phyloP scores from a whole-genome alignment of 768 basidiomycete species.

The Hygrophoropsis aurantiaca region DNA sequence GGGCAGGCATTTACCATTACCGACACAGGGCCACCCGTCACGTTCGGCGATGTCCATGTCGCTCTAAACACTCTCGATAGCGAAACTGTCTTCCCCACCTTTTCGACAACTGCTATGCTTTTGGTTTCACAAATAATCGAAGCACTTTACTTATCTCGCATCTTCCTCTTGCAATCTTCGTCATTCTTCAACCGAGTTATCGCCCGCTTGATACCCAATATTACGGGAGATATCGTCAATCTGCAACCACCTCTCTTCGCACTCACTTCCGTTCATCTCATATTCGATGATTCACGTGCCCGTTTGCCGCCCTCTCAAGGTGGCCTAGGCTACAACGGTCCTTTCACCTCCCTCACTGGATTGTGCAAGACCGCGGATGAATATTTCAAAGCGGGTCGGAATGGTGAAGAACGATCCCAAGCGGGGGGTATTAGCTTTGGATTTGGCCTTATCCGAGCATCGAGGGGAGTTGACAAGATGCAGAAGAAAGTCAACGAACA shows the following conservation, averaged over 20 bases:
- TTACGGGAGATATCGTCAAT: conserved; percentile 51
- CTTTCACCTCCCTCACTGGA: conserved; percentile 58
- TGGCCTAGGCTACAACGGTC: conserved; percentile 61
- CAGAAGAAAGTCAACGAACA: conserved; percentile 25
- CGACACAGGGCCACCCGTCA: conserved; percentile 63
- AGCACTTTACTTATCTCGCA: conserved; percentile 48
- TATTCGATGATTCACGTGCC: conserved; percentile 69
- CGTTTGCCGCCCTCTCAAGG: conserved; percentile 52
- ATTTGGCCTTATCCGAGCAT: conserved; percentile 25
- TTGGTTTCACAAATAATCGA: conserved; percentile 61
- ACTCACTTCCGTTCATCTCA: conserved; percentile 51
- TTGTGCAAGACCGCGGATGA: conserved; percentile 57
- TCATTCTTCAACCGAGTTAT: conserved; percentile 31
- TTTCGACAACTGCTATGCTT: conserved; percentile 68
- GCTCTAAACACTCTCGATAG: conserved; percentile 57
- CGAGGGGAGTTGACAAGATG: conserved; percentile 26
- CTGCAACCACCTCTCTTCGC: conserved; percentile 61
- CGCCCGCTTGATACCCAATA: conserved; percentile 39
- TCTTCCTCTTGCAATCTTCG: conserved; percentile 34
- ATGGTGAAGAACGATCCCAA: conserved; percentile 38
- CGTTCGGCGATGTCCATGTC: conserved; percentile 63
- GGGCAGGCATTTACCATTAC: conserved; percentile 68
- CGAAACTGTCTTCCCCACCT: conserved; percentile 49
- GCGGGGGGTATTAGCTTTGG: conserved; percentile 48
- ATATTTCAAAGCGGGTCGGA: conserved; percentile 37